Conservation (phyloP, 1,139 yeast species). For the Debaryomyces sp. region DNA sequence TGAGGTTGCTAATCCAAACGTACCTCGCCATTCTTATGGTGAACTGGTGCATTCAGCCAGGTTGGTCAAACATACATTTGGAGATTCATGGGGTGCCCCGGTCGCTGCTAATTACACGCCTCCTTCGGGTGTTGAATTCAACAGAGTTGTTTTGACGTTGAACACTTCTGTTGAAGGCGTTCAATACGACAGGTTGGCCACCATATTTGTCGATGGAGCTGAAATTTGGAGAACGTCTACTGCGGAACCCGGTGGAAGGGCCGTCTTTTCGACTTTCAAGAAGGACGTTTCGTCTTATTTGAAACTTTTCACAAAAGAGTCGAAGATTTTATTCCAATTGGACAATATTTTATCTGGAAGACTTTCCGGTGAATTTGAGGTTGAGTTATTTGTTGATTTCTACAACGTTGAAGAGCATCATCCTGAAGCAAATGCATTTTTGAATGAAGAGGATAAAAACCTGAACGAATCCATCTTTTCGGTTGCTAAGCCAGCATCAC, state of each 20-base stretch:
- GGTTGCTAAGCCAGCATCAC: conserved; percentile 32
- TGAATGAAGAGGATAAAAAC: conserved; percentile 1
- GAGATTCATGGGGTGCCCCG: conserved; percentile 41
- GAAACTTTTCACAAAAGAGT: conserved; percentile 48
- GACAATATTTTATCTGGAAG: conserved; percentile 63
- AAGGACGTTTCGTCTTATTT: conserved; percentile 70
- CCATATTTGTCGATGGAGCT: conserved; percentile 62
- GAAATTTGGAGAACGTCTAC: conserved; percentile 88
- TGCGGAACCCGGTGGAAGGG: conserved; percentile 67
- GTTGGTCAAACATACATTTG: conserved; percentile 39
- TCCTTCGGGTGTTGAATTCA: conserved; percentile 43
- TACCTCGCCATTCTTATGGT: conserved; percentile 32
- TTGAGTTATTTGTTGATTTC: conserved; percentile 55
- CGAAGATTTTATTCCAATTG: conserved; percentile 52
- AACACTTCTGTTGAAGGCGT: conserved; percentile 63
- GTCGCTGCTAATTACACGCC: conserved; percentile 27
- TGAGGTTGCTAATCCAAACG: conserved; percentile 33
- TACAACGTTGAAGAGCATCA: conserved; percentile 30
- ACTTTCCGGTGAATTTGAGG: conserved; percentile 63
- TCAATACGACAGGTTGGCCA: conserved; percentile 79
- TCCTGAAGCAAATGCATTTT: neutral
- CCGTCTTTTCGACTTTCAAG: conserved; percentile 47
- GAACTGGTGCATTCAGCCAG: conserved; percentile 26
- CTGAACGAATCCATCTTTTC: conserved; percentile 20
- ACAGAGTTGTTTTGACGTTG: conserved; percentile 62